Conservation (phyloP, 2,329 filamentous ascomycete species). For the Pseudogymnoascus verrucosus region DNA sequence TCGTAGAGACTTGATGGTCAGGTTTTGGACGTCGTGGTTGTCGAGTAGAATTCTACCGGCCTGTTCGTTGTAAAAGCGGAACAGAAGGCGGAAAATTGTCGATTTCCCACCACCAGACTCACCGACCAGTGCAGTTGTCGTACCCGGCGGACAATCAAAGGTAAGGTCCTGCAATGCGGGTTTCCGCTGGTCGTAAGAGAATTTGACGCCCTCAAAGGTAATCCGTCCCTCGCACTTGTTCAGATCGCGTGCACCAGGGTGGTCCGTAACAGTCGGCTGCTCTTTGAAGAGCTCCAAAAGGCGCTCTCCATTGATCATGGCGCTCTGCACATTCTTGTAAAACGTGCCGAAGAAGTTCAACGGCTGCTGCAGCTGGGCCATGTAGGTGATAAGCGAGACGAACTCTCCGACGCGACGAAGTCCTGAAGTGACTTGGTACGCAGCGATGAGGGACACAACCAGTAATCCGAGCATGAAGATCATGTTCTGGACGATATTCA, state of each 20-base stretch:
- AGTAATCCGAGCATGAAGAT: conserved; percentile 73
- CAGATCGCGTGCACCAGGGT: conserved; percentile 54
- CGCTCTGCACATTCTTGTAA: conserved; percentile 90
- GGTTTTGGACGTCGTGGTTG: conserved; percentile 70
- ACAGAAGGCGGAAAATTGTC: conserved; percentile 89
- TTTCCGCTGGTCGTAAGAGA: conserved; percentile 81
- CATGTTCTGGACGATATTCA: conserved; percentile 74
- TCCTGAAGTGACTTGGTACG: conserved; percentile 66
- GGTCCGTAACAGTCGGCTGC: conserved; percentile 81
- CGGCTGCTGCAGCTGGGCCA: conserved; percentile 71
- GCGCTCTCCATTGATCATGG: conserved; percentile 94
- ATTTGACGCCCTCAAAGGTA: conserved; percentile 79
- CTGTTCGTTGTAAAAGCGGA: conserved; percentile 87
- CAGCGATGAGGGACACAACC: conserved; percentile 63
- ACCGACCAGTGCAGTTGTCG: conserved; percentile 90
- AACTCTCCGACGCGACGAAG: conserved; percentile 62
- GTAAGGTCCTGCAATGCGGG: conserved; percentile 75
- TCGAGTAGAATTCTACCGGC: conserved; percentile 78
- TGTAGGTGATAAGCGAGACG: conserved; percentile 65
- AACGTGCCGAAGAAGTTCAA: conserved; percentile 90
- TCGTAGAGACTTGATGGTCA: conserved; percentile 91
- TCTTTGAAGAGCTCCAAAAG: conserved; percentile 96
- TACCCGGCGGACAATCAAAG: conserved; percentile 82
- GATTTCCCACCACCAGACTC: conserved; percentile 97
- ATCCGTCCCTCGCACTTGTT: conserved; percentile 70